Conservation (phyloP, 1,139 yeast genomes). For the Eremothecium cymbalariae region DNA sequence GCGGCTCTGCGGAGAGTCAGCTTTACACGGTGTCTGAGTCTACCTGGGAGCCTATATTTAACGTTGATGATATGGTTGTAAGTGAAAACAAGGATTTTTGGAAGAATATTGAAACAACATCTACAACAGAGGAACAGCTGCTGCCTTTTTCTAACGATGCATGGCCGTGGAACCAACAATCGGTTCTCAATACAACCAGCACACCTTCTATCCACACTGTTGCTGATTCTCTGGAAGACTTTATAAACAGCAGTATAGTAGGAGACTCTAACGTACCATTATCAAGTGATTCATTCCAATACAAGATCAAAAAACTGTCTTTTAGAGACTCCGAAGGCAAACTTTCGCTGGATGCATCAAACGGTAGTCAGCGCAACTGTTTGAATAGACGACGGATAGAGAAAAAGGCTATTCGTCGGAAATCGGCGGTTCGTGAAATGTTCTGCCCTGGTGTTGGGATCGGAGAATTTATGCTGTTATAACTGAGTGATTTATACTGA, state of each 20-base stretch:
- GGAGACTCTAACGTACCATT: slow-evolving; percentile 5
- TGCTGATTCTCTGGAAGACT: slow-evolving; percentile 11
- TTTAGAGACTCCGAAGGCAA: slow-evolving; percentile 29
- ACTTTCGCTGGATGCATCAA: slow-evolving; percentile 23
- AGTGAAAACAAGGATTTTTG: slow-evolving; percentile 25
- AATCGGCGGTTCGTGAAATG: slow-evolving; percentile 30
- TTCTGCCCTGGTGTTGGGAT: slow-evolving; percentile 29
- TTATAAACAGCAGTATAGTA: slow-evolving; percentile 12
- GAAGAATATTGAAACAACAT: slow-evolving; percentile 19
- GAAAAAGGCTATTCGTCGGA: slow-evolving; percentile 26
- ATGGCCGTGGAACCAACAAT: slow-evolving; percentile 4
- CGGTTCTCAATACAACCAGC: background rate
- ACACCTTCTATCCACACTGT: too few species aligned
- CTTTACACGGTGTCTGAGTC: background rate
- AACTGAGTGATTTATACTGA: too few species aligned
- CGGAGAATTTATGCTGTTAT: slow-evolving; percentile 30
- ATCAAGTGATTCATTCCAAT: slow-evolving; percentile 12
- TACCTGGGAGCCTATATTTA: slow-evolving; percentile 6
- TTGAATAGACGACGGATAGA: slow-evolving; percentile 13
- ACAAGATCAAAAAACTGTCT: slow-evolving; percentile 21
- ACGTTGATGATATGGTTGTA: slow-evolving; percentile 12
- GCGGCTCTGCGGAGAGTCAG: background rate
- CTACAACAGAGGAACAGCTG: background rate
- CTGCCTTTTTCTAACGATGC: background rate
- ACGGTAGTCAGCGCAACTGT: slow-evolving; percentile 11